Percentiles rank a stretch among this genome's conserved stretches.
phyloP scores from a whole-genome alignment of 2,329 filamentous ascomycete genomes.

The Volutella citrinella region DNA sequence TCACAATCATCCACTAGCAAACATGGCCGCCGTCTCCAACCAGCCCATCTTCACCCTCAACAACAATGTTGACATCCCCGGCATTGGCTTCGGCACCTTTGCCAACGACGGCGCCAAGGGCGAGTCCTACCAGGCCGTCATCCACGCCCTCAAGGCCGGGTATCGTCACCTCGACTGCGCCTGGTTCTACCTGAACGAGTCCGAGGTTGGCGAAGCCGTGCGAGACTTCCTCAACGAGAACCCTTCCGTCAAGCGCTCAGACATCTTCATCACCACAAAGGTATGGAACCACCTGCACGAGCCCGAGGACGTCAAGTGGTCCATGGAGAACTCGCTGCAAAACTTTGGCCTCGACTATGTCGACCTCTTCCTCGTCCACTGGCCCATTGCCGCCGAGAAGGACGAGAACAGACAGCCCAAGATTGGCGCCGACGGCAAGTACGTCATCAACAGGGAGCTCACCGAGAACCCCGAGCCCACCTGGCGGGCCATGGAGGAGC shows the following conservation, averaged over 20 bases:
- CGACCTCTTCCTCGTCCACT: slow-evolving; percentile 51
- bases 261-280: slow-evolving; percentile 56
- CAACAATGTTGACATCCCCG: slow-evolving; percentile 58
- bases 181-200: slow-evolving; percentile 43
- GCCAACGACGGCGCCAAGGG: slow-evolving; percentile 54
- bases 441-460: slow-evolving; percentile 46
- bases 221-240: slow-evolving; percentile 29
- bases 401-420: slow-evolving; percentile 40
- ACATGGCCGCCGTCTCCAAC: slow-evolving; percentile 20
- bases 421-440: slow-evolving; percentile 44
- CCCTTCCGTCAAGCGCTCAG: slow-evolving; percentile 28
- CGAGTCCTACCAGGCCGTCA: slow-evolving; percentile 31
- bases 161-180: slow-evolving; percentile 49
- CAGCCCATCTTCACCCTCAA: slow-evolving; percentile 41
- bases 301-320: slow-evolving; percentile 46
- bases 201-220: slow-evolving; percentile 41
- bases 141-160: slow-evolving; percentile 40
- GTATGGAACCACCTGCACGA: slow-evolving; percentile 58
- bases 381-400: slow-evolving; percentile 44
- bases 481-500: slow-evolving; percentile 54
- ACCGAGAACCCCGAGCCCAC: slow-evolving; percentile 37
- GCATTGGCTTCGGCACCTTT: slow-evolving; percentile 64
- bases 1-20: slow-evolving; percentile 5
- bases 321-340: slow-evolving; percentile 44
- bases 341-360: slow-evolving; percentile 51